Evolutionary conservation across 2,329 filamentous ascomycete species (phyloP).

Genomic region (Apiospora malaysiana): DNA sequence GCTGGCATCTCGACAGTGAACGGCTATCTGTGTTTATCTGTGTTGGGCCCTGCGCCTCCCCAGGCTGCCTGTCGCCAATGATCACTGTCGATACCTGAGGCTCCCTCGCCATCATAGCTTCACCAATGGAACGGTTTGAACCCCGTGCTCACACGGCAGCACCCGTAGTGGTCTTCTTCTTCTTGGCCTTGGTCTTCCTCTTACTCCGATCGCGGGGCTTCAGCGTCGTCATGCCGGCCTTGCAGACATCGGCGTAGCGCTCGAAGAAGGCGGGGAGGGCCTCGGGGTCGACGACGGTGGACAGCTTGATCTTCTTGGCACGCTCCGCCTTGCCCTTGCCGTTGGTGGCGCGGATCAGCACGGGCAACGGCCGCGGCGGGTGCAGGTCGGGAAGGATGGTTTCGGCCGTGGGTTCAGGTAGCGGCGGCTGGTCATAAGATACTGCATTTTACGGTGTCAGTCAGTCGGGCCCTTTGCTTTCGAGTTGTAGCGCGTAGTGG

Average conservation of each 20-base stretch:
- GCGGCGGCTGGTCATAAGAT: conserved; percentile 48
- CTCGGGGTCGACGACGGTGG: conserved; percentile 79
- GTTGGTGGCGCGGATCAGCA: conserved; percentile 86
- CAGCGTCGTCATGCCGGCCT: conserved; percentile 82
- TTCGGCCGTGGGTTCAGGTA: conserved; percentile 48
- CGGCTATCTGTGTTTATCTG: no score
- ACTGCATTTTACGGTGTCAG: conserved; percentile 41
- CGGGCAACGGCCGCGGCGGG: conserved; percentile 65
- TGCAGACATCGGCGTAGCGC: conserved; percentile 89
- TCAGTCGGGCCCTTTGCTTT: background rate
- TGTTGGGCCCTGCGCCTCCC: background rate
- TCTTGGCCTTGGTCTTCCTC: conserved; percentile 80
- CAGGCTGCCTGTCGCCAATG: background rate
- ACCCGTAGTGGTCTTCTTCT: conserved; percentile 59
- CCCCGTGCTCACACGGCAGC: background rate
- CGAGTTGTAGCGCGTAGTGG: background rate
- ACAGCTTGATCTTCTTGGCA: conserved; percentile 72
- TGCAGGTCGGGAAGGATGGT: conserved; percentile 66
- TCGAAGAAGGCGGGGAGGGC: conserved; percentile 82
- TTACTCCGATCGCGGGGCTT: conserved; percentile 95
- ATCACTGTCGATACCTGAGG: background rate
- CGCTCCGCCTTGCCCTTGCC: conserved; percentile 69
- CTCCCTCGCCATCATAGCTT: background rate
- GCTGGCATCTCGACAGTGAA: background rate
- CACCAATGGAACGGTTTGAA: background rate